Evolutionary conservation across 2,329 filamentous ascomycete genomes (phyloP).

Genomic region (Trichoderma lentiforme): DNA sequence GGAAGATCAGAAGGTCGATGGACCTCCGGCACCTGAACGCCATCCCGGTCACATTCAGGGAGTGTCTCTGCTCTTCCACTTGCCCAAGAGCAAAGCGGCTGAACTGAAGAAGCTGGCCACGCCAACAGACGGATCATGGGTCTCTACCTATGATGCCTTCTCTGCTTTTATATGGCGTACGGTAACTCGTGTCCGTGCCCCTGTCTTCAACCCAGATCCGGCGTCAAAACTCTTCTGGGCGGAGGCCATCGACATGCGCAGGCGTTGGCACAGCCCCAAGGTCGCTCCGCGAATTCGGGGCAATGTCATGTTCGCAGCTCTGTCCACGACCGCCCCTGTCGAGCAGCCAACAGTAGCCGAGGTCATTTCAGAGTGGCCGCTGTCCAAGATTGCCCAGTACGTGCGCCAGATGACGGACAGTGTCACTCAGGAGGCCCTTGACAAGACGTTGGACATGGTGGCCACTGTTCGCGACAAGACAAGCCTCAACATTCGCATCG

Average conservation of each 20-base stretch:
- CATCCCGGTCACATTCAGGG: neutral
- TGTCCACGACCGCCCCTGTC: neutral
- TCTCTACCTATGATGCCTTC: slow-evolving; percentile 12
- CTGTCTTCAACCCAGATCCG: neutral
- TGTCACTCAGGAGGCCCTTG: neutral
- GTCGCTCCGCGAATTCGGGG: neutral
- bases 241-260: slow-evolving; percentile 5
- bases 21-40: neutral
- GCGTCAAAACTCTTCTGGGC: too few relatives aligned
- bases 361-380: neutral
- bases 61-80: neutral
- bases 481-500: neutral
- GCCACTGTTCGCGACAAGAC: neutral
- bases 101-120: slow-evolving; percentile 1
- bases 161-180: slow-evolving; percentile 4
- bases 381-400: slow-evolving; percentile 2
- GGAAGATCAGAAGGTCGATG: neutral
- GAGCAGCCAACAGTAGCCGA: slow-evolving; percentile 2
- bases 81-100: neutral
- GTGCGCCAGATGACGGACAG: slow-evolving; percentile 11
- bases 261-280: neutral
- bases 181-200: neutral
- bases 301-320: slow-evolving; percentile 5
- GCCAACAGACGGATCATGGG: neutral
- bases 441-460: neutral